phyloP scores from a whole-genome alignment of 2,329 filamentous ascomycete genomes.

The Aspergillus sp. region DNA sequence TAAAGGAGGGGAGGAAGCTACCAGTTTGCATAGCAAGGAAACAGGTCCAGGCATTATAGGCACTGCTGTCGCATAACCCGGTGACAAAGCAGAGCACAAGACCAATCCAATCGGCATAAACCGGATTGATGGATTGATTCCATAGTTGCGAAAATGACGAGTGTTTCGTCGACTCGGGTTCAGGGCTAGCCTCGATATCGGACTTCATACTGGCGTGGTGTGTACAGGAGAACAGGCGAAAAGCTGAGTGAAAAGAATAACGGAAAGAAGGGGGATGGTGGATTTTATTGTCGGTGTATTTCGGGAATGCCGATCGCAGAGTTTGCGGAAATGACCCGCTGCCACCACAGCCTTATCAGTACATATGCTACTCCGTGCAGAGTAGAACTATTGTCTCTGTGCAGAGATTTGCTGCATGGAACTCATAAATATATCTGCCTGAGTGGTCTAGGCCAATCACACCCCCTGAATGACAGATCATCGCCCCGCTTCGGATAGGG shows the following conservation, averaged over 20 bases:
- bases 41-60: conserved; percentile 43
- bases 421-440: no score
- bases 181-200: conserved; percentile 16
- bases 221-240: background rate
- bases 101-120: conserved; percentile 32
- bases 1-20: conserved; percentile 12
- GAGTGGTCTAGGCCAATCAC: no score
- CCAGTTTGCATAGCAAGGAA: conserved; percentile 45
- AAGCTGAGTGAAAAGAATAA: background rate
- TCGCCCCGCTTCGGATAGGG: no score
- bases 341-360: no score
- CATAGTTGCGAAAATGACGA: conserved; percentile 18
- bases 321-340: background rate
- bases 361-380: no score
- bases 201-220: background rate
- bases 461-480: no score
- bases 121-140: conserved; percentile 23
- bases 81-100: conserved; percentile 36
- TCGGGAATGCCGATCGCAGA: no score
- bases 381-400: no score
- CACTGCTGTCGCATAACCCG: conserved; percentile 39
- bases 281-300: background rate
- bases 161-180: background rate
- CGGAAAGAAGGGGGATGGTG: background rate
- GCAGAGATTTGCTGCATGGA: no score